Conservation (phyloP, 1,139 yeast genomes). For the Saccharomyces hybrid region DNA sequence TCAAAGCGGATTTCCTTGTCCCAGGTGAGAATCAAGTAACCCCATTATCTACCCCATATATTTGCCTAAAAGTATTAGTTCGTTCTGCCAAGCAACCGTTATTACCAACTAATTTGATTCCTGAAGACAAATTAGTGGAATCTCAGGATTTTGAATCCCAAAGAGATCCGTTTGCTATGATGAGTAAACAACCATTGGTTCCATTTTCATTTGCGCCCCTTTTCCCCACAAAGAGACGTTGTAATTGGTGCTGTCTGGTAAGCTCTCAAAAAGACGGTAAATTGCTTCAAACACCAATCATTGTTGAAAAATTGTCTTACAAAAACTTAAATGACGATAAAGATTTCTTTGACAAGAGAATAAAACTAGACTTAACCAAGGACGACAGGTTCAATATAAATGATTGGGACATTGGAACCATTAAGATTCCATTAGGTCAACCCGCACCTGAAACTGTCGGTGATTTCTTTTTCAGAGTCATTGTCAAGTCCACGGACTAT, state of each 20-base stretch:
- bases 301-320: constrained; percentile 37
- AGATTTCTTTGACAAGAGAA: constrained; percentile 17
- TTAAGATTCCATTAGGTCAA: constrained; percentile 61
- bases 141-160: constrained; percentile 56
- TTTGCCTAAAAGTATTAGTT: constrained; percentile 66
- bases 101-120: constrained; percentile 24
- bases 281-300: constrained; percentile 60
- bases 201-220: constrained; percentile 64
- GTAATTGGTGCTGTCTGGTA: constrained; percentile 61
- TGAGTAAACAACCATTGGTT: constrained; percentile 56
- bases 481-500: constrained; percentile 58
- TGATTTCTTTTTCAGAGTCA: constrained; percentile 53
- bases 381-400: constrained; percentile 34
- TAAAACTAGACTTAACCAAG: constrained; percentile 6
- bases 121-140: constrained; percentile 39
- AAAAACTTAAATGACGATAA: constrained; percentile 27
- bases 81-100: constrained; percentile 59
- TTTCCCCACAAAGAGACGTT: constrained; percentile 54
- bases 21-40: constrained; percentile 79
- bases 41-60: constrained; percentile 66
- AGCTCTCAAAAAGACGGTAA: constrained; percentile 70
- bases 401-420: constrained; percentile 54
- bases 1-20: constrained; percentile 70
- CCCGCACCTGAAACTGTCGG: constrained; percentile 70
- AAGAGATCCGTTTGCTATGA: constrained; percentile 63